These are phyloP conservation scores for Polytrichum commune DNA, from an alignment of 225 moss, liverwort and hornwort species.

Conservation along the genomic window DNA sequence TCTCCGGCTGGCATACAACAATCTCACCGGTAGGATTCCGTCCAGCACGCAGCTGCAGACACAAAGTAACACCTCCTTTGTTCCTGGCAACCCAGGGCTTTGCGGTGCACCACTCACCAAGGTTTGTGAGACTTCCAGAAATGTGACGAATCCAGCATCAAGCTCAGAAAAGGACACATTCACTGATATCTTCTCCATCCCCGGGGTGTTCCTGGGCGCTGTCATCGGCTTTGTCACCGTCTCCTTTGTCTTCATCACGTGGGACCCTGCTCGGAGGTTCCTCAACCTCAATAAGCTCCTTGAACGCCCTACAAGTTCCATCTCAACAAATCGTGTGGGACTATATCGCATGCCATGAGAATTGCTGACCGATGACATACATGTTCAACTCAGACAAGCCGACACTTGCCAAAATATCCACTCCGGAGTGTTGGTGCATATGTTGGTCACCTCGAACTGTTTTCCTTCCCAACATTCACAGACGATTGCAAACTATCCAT, in stretches of 20 bases:
- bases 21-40: conserved; percentile 19
- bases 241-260: conserved; percentile 1
- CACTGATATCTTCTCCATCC: conserved; percentile 6
- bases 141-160: background rate
- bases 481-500: too few species aligned
- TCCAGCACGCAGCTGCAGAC: conserved; percentile 15
- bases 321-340: too few species aligned
- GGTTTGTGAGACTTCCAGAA: background rate
- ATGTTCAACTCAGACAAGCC: too few species aligned
- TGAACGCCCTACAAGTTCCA: too few species aligned
- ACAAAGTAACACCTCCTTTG: background rate
- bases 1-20: conserved; percentile 20
- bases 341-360: too few species aligned
- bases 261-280: conserved; percentile 20
- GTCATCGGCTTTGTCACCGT: conserved; percentile 8
- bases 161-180: background rate
- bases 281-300: background rate
- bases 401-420: too few species aligned
- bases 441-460: too few species aligned
- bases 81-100: conserved; percentile 23
- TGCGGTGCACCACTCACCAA: conserved; percentile 23
- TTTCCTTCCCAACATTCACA: too few species aligned
- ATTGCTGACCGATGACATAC: too few species aligned
- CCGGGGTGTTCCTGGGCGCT: conserved; percentile 4
- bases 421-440: too few species aligned